phyloP scores from a whole-genome alignment of 2,329 filamentous ascomycete species.

The Penicillium sp. region DNA sequence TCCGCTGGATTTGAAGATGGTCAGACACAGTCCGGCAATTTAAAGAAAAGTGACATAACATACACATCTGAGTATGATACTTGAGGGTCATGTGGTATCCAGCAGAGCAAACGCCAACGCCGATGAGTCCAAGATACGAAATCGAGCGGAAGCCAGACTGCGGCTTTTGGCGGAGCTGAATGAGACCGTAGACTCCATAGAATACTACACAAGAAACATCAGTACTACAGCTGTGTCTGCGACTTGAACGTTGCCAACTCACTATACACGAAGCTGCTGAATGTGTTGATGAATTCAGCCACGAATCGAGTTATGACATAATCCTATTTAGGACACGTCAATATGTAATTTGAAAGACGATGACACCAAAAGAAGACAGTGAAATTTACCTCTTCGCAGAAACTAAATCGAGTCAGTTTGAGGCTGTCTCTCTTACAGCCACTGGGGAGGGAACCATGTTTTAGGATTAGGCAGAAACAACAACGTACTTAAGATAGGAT shows the following conservation, averaged over 20 bases:
- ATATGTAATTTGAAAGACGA: neutral
- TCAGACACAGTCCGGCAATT: neutral
- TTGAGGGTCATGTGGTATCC: slow-evolving; percentile 38
- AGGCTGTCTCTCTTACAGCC: neutral
- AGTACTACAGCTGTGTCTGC: too few species aligned
- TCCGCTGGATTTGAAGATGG: slow-evolving; percentile 34
- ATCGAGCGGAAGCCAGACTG: slow-evolving; percentile 34
- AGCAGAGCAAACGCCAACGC: slow-evolving; percentile 34
- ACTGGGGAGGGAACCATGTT: neutral
- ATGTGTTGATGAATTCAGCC: slow-evolving; percentile 52
- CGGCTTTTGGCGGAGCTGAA: slow-evolving; percentile 24
- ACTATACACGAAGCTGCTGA: slow-evolving; percentile 47
- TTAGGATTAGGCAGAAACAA: neutral
- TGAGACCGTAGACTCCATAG: slow-evolving; percentile 47
- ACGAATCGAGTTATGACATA: slow-evolving; percentile 51
- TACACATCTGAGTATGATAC: slow-evolving; percentile 41
- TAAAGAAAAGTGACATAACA: neutral
- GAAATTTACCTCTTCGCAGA: slow-evolving; percentile 34
- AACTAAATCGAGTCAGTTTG: slow-evolving; percentile 18
- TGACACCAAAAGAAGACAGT: neutral
- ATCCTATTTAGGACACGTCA: slow-evolving; percentile 25
- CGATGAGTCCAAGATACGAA: slow-evolving; percentile 46
- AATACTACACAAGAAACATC: slow-evolving; percentile 30
- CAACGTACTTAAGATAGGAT: slow-evolving; percentile 35
- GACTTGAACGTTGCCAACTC: too few species aligned